These are phyloP conservation scores for Avena eriantha DNA, from an alignment of 176 grass and related monocot genomes.

Conservation along the genomic window DNA sequence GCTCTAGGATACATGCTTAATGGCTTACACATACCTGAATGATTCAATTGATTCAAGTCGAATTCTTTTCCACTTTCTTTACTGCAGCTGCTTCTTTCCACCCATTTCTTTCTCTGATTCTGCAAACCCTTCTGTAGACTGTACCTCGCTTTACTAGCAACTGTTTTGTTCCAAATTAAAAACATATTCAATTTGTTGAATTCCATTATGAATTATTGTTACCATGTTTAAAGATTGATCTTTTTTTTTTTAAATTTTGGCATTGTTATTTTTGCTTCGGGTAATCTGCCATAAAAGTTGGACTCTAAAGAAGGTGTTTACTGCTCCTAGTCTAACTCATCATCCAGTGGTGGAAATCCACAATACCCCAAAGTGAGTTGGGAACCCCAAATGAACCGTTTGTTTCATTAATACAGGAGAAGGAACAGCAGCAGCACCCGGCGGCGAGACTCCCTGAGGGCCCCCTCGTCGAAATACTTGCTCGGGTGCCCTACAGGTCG, in stretches of 20 bases:
- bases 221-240: background rate
- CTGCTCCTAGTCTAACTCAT: slow-evolving; percentile 12
- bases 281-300: background rate
- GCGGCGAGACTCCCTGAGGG: background rate
- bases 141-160: background rate
- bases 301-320: background rate
- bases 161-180: background rate
- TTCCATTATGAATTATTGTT: background rate
- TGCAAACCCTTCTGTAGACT: no score
- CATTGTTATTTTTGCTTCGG: background rate
- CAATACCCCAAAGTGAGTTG: background rate
- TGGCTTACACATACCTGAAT: no score
- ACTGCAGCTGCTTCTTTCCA: no score
- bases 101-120: no score
- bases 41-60: background rate
- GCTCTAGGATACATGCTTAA: no score
- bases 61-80: background rate
- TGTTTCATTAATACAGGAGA: background rate
- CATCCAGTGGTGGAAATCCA: slow-evolving; percentile 51
- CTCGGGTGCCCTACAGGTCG: background rate
- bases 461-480: background rate
- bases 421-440: background rate
- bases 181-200: background rate
- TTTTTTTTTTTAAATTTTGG: background rate
- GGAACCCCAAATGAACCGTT: background rate